Conservation (phyloP, 163 green algal species). For the Volvox carteri region DNA sequence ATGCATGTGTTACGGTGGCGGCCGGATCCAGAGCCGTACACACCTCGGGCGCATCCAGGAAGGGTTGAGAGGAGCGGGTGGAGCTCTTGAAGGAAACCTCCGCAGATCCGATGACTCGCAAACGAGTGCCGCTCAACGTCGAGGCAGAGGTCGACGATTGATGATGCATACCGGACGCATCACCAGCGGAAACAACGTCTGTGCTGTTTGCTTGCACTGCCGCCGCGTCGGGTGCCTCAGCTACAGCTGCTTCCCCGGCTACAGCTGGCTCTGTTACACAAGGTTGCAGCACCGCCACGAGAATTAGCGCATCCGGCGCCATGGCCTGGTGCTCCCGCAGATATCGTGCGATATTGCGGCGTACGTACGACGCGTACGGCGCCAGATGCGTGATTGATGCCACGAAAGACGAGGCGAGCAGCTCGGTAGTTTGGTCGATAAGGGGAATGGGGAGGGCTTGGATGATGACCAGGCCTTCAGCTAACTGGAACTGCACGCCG, state of each 20-base stretch:
- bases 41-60: conserved; percentile 57
- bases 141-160: too few species aligned
- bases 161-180: too few species aligned
- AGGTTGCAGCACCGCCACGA: conserved; percentile 43
- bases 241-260: too few species aligned
- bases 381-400: neutral
- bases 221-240: too few species aligned
- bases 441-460: conserved; percentile 13
- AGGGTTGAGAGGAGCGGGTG: conserved; percentile 60
- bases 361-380: conserved; percentile 58
- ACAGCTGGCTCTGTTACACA: too few species aligned
- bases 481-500: conserved; percentile 29
- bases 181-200: too few species aligned
- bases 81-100: conserved; percentile 58
- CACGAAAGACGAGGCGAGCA: conserved; percentile 59
- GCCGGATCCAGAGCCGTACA: too few species aligned
- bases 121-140: neutral
- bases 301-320: conserved; percentile 25
- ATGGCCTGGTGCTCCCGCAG: conserved; percentile 59
- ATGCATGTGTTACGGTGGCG: too few species aligned
- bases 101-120: conserved; percentile 50
- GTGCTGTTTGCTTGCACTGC: too few species aligned
- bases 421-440: conserved; percentile 50
- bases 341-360: conserved; percentile 60
- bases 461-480: conserved; percentile 52